Base-by-base conservation (phyloP, 805 yeast genomes). In the Grigorovia humatica region DNA sequence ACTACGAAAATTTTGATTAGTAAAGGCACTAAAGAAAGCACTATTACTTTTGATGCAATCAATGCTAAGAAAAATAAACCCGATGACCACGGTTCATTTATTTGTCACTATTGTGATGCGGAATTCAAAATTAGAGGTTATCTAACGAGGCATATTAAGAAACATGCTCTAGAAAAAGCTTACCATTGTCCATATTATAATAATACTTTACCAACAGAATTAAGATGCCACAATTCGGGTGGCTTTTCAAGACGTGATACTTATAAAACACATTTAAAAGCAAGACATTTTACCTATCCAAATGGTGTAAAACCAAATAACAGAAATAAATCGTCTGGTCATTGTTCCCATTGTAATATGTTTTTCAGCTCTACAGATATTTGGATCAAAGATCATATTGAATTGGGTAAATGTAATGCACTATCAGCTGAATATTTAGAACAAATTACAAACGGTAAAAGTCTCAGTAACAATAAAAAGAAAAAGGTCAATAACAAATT, bases 211-310 rank as follows among this genome's bases (percentile, higher is more conserved):
- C 59, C 67, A 2, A 68, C 60, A 12, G 67, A 64, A 20, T 45
- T 56, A 40, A 59, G 66, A 40, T 67, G 70, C 47, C 70, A 67
- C 53, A 57, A 57, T 23, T 57, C 68, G 1, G 96, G 96, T 49
- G 96, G 96, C 1, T 89, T 89, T 64, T 85, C 95, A 15, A 77
- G 97, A 62, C 78, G 96, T 61, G 97, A 89, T 66, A 90, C 96
- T 1, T 89, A 81, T 72, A 89, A 89, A 72, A 88, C 96, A 0
- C 97, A 89, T 70, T 75, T 89, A 58, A 88, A 87, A 64, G 84
- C 95, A 15, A 78, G 93, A 57, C 97, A 89, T 70, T 87, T 87
- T 68, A 78, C 78, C 51, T 88, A 88, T 62, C 96, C 96, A 4
- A 83, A 83, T 17, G 95, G 95, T 20, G 84, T 90, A 2, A 80